phyloP scores from a whole-genome alignment of 2,329 filamentous ascomycete species.

The Cladophialophora immunda region DNA sequence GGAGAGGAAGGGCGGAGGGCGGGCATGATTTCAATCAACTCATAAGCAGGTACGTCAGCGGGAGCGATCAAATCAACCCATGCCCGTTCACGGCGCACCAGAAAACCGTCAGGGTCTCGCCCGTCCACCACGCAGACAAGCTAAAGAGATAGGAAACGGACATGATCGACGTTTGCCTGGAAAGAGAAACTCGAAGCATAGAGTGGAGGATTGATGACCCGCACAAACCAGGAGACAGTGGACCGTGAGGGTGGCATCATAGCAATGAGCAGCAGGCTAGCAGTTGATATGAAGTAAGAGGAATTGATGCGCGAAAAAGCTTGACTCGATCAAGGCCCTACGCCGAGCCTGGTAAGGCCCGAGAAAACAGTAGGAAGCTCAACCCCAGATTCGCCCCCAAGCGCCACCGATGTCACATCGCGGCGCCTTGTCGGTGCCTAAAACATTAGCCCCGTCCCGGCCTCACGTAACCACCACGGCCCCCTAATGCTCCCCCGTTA shows the following conservation, averaged over 20 bases:
- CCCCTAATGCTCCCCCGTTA: too few species aligned
- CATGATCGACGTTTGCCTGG: constrained; percentile 19
- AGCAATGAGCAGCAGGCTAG: neutral
- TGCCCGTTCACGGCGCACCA: neutral
- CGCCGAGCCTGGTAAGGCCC: neutral
- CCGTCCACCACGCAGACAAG: neutral
- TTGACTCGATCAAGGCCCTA: neutral
- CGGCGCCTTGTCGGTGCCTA: neutral
- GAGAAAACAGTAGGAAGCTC: constrained; percentile 1
- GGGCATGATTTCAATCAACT: constrained; percentile 13
- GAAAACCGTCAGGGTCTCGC: neutral
- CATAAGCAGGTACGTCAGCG: constrained; percentile 27
- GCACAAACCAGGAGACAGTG: neutral
- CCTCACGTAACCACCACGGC: neutral
- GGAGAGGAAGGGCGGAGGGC: constrained; percentile 5
- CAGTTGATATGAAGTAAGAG: constrained; percentile 6
- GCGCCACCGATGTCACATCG: constrained; percentile 10
- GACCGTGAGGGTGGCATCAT: neutral
- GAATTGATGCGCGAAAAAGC: constrained; percentile 3
- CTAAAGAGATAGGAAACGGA: constrained; percentile 8
- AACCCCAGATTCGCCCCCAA: constrained; percentile 21
- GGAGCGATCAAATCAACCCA: neutral
- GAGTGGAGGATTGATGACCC: constrained; percentile 18
- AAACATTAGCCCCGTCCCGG: neutral
- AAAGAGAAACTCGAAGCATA: constrained; percentile 14